Evolutionary conservation across 371 early-diverging fungal species (phyloP).

Genomic region (Mucor velutinosus): DNA sequence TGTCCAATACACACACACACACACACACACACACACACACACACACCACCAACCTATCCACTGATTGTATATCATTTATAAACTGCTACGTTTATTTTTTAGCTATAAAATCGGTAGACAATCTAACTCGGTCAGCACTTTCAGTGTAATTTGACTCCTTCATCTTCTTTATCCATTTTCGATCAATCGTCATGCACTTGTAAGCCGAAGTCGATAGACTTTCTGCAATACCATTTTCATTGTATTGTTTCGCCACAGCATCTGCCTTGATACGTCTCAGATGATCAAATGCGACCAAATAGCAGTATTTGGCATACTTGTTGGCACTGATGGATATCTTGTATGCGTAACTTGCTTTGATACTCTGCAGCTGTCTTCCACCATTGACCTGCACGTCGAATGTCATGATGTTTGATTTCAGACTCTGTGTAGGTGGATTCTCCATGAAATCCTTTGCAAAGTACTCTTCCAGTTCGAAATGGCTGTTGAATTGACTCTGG

Average conservation of each 20-base stretch:
- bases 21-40: too few species aligned
- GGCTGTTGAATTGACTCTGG: conserved; percentile 19
- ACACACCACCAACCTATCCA: too few species aligned
- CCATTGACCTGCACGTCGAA: conserved; percentile 20
- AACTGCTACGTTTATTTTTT: not conserved
- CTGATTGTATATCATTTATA: too few species aligned
- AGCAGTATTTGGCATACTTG: conserved; percentile 32
- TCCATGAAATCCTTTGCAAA: conserved; percentile 26
- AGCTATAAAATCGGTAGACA: not conserved
- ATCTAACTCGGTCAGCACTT: not conserved
- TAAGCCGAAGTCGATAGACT: conserved; percentile 9
- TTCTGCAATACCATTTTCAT: conserved; percentile 15
- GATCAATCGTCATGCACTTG: conserved; percentile 18
- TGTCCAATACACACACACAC: not conserved
- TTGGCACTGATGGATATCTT: not conserved
- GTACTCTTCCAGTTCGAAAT: conserved; percentile 41
- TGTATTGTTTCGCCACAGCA: conserved; percentile 10
- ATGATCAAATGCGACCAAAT: conserved; percentile 30
- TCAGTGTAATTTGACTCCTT: conserved; percentile 11
- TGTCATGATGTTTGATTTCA: conserved; percentile 18
- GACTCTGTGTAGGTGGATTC: not conserved
- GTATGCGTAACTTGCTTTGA: conserved; percentile 35
- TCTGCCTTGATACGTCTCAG: conserved; percentile 35
- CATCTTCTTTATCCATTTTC: conserved; percentile 15
- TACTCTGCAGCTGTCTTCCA: conserved; percentile 12